Evolutionary conservation across 208 protist species (phyloP).

Genomic region (Trichomonas gallinae): DNA sequence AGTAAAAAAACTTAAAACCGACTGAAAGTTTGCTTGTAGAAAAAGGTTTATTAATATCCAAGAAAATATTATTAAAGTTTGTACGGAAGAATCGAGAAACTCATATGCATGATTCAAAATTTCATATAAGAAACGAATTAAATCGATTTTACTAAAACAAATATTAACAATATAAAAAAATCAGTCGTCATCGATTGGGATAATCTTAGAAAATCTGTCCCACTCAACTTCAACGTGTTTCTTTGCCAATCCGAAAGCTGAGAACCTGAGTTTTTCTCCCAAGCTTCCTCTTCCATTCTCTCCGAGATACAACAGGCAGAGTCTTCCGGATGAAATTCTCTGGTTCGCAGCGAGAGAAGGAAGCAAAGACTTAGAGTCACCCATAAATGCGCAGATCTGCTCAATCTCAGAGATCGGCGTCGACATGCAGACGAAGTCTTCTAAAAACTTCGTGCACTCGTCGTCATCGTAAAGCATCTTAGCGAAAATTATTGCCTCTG

Average conservation of each 20-base stretch:
- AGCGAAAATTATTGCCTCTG: neutral
- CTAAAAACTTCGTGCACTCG: neutral
- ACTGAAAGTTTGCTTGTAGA: too few species aligned
- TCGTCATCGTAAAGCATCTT: neutral
- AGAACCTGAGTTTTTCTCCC: neutral
- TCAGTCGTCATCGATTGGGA: neutral
- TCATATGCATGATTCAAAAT: too few species aligned
- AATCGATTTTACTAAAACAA: too few species aligned
- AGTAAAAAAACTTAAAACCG: too few species aligned
- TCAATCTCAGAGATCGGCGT: neutral
- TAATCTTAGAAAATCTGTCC: neutral
- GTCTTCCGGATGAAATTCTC: neutral
- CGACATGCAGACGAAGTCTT: neutral
- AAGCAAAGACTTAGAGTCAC: neutral
- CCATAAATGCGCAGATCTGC: neutral
- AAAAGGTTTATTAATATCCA: too few species aligned
- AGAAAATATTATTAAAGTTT: too few species aligned
- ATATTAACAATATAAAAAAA: too few species aligned
- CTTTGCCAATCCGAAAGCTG: neutral
- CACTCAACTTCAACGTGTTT: neutral
- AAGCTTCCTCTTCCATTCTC: neutral
- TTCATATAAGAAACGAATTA: too few species aligned
- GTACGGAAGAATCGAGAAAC: too few species aligned
- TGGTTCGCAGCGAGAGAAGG: neutral
- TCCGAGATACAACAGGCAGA: neutral